Base-by-base conservation (phyloP, 108 stramenopile genomes). In the Fistulifera solaris region DNA sequence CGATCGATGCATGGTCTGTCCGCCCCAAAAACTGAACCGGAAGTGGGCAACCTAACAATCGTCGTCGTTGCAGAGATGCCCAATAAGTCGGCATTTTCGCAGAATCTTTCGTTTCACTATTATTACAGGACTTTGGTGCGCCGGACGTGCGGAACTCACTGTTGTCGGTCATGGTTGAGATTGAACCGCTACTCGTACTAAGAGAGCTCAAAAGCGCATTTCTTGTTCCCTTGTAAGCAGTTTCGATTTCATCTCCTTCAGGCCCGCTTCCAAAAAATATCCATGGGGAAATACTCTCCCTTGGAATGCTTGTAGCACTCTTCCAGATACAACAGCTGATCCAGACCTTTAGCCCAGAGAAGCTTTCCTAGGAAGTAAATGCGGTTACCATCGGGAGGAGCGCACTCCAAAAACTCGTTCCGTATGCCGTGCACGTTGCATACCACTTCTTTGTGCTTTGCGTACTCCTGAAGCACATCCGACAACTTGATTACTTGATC, bases 401-500 rank as follows among this genome's bases (percentile, higher is more conserved):
- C 25, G 16, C 61, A 52, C 22, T 83, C 76, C 58, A 97, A 70
- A 62, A 95, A 97, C 42, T 81, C 76, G 38, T 57, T 42, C 3
- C 96, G 69, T 0, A 95, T 93, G 17, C 96, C 96, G 65, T 97
- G 96, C 35, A 97, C 96, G 65, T 97, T 97, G 64, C 68, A 77
- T 17, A 88, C 85, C 41, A 81, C 66, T 64, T 97, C 96, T 65
- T 89, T 92, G 22, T 75, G 73, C 2, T 72, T 67, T 16, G 76
- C 85, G 49, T 84, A 78, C 1, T 49, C 56, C 15, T 68, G 86
- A 28, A 95, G 54, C 1, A 86, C 75, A 48, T 60, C 80, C 42
- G 75, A 80, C 13, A 95, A 53, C 58, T 79, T 85, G 49, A 95
- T 86, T 21, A 93, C 75, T 50, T 65, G 71, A 64, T 95, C 81